phyloP scores from a whole-genome alignment of 2,329 filamentous ascomycete genomes.

The Fusarium sp. region DNA sequence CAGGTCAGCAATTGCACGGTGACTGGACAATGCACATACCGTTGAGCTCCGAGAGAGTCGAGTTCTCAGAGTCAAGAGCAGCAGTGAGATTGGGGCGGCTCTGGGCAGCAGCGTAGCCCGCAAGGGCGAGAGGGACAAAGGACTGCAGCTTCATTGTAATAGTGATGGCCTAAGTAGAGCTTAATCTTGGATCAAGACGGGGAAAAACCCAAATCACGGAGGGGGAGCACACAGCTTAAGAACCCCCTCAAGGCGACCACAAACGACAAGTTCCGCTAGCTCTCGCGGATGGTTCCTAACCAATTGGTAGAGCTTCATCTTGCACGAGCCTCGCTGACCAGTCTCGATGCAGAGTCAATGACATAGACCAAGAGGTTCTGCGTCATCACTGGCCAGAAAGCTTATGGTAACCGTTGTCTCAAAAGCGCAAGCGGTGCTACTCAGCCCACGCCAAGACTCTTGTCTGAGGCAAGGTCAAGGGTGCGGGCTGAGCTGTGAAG shows the following conservation, averaged over 20 bases:
- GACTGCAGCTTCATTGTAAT: constrained; percentile 40
- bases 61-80: constrained; percentile 43
- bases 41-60: constrained; percentile 43
- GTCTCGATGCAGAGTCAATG: constrained; percentile 37
- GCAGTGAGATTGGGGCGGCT: constrained; percentile 39
- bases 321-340: constrained; percentile 24
- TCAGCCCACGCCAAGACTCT: constrained; percentile 29
- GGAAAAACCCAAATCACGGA: background rate
- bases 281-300: constrained; percentile 18
- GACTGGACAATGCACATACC: constrained; percentile 19
- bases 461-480: constrained; percentile 12
- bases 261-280: constrained; percentile 4
- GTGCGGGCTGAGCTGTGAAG: constrained; percentile 1
- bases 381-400: constrained; percentile 32
- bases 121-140: constrained; percentile 34
- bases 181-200: constrained; percentile 11
- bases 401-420: background rate
- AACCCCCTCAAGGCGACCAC: constrained; percentile 6
- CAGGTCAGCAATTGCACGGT: constrained; percentile 10
- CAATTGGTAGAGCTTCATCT: constrained; percentile 23
- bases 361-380: constrained; percentile 38
- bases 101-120: constrained; percentile 38
- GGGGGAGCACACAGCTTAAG: constrained; percentile 18
- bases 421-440: constrained; percentile 7
- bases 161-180: constrained; percentile 3